These are phyloP conservation scores for Linum trigynum DNA, from an alignment of 345 rosid genomes.

Conservation along the genomic window DNA sequence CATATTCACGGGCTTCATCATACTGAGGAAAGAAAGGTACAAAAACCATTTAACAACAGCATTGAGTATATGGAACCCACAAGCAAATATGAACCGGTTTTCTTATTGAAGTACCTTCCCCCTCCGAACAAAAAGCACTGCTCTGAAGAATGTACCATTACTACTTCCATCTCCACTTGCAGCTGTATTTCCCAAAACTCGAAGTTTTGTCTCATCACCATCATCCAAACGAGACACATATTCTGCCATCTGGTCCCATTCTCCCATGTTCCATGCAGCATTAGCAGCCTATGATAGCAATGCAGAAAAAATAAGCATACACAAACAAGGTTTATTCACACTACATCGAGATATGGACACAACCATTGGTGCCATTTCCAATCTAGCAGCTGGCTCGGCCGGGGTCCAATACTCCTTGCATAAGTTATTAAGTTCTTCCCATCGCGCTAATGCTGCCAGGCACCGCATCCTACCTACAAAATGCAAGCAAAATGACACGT, in stretches of 20 bases:
- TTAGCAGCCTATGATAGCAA: constrained; percentile 57
- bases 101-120: constrained; percentile 44
- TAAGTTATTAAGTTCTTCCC: constrained; percentile 93
- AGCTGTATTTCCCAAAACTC: constrained; percentile 76
- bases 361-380: constrained; percentile 99
- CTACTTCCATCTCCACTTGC: constrained; percentile 91
- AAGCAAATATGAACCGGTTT: not conserved
- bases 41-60: not conserved
- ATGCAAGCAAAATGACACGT: constrained; percentile 17
- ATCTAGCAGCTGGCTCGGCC: constrained; percentile 89
- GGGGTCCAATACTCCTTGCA: constrained; percentile 98
- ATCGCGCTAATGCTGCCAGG: constrained; percentile 94
- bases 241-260: constrained; percentile 99
- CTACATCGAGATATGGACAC: constrained; percentile 21
- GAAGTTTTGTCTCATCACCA: constrained; percentile 85
- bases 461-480: constrained; percentile 86
- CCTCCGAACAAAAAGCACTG: constrained; percentile 73
- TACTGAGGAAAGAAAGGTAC: constrained; percentile 34
- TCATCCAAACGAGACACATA: constrained; percentile 89
- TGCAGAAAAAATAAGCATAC: constrained; percentile 13
- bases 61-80: constrained; percentile 9
- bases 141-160: constrained; percentile 92
- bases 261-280: constrained; percentile 99
- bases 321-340: constrained; percentile 9
- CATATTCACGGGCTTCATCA: constrained; percentile 89